Evolutionary conservation across 2,329 filamentous ascomycete genomes (phyloP).

Genomic region (Diaporthe citri): DNA sequence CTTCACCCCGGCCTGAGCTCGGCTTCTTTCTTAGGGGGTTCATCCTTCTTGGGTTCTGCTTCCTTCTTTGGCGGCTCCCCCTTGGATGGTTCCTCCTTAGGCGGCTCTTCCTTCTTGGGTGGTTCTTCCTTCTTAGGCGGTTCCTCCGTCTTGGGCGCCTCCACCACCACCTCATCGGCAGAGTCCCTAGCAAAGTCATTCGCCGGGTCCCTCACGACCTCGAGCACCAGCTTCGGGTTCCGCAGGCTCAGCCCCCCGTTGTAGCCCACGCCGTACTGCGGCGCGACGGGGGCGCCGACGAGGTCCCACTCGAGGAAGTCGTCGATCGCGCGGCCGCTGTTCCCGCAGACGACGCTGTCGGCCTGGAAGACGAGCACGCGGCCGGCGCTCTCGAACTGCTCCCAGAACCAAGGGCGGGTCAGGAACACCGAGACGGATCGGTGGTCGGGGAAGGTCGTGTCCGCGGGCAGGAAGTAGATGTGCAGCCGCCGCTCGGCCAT

Average conservation of each 20-base stretch:
- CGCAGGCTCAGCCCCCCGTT: constrained; percentile 52
- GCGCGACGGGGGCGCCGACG: constrained; percentile 48
- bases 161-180: neutral
- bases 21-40: neutral
- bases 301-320: constrained; percentile 54
- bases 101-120: neutral
- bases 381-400: constrained; percentile 49
- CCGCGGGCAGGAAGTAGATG: constrained; percentile 53
- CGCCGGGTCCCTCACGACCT: constrained; percentile 38
- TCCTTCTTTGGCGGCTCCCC: neutral
- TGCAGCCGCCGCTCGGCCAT: constrained; percentile 50
- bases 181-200: constrained; percentile 32
- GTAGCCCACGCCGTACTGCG: constrained; percentile 44
- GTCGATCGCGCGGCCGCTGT: constrained; percentile 47
- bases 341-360: constrained; percentile 54
- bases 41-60: neutral
- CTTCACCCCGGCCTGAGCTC: neutral
- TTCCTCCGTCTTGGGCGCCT: constrained; percentile 5
- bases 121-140: neutral
- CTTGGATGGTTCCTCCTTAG: neutral
- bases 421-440: constrained; percentile 53
- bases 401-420: constrained; percentile 52
- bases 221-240: constrained; percentile 45
- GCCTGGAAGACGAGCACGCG: constrained; percentile 55
- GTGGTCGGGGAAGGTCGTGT: constrained; percentile 50